phyloP scores from a whole-genome alignment of 352 stramenopile species.

The Pythium folliculosum region DNA sequence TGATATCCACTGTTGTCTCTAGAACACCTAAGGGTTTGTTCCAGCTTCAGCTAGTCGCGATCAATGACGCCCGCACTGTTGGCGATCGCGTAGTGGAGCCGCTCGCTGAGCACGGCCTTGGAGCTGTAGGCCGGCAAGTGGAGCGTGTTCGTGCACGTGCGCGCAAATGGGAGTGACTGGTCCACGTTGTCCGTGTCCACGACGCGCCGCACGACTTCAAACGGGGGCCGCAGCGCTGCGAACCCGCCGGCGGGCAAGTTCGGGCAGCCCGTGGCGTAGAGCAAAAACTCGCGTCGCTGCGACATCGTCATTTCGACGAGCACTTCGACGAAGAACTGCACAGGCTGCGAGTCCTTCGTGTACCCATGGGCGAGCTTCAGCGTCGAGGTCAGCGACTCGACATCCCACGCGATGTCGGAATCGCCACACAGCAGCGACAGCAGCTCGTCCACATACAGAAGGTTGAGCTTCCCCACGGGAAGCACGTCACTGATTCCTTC shows the following conservation, averaged over 20 bases:
- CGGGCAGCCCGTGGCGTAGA: slow-evolving; percentile 83
- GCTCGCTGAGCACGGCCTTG: slow-evolving; percentile 58
- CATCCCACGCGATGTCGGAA: slow-evolving; percentile 70
- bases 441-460: slow-evolving; percentile 72
- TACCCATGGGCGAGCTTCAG: slow-evolving; percentile 86
- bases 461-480: slow-evolving; percentile 62
- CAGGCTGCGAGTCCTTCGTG: slow-evolving; percentile 68
- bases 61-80: slow-evolving; percentile 87
- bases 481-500: slow-evolving; percentile 78
- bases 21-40: slow-evolving; percentile 4
- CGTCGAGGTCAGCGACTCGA: slow-evolving; percentile 57
- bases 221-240: slow-evolving; percentile 60
- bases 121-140: slow-evolving; percentile 82
- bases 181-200: slow-evolving; percentile 74
- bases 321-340: slow-evolving; percentile 72
- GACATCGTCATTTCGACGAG: slow-evolving; percentile 63
- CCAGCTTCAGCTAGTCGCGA: slow-evolving; percentile 55
- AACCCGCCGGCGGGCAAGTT: slow-evolving; percentile 80
- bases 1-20: not conserved
- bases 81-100: slow-evolving; percentile 71
- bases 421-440: slow-evolving; percentile 72
- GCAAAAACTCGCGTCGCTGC: slow-evolving; percentile 68
- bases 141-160: slow-evolving; percentile 86
- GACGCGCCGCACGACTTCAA: slow-evolving; percentile 83
- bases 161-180: slow-evolving; percentile 74